These are phyloP conservation scores for Heterobasidion parviporum DNA, from an alignment of 1,284 basidiomycete genomes.

Conservation along the genomic window DNA sequence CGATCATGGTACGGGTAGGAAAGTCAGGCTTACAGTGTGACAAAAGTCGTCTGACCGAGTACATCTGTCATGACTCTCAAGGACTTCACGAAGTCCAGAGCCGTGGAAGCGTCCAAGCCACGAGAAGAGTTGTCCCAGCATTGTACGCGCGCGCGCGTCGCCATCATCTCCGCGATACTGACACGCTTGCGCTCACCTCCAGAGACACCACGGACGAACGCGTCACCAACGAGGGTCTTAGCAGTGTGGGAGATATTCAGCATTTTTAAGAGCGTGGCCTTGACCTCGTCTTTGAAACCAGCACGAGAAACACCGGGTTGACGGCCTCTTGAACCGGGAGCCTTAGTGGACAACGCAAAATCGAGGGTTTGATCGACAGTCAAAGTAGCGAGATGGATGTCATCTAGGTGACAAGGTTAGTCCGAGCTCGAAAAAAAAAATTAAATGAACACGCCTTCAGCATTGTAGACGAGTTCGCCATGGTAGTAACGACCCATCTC, in stretches of 20 bases:
- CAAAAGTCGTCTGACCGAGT: constrained; percentile 71
- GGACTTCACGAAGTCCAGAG: constrained; percentile 70
- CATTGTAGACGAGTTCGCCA: constrained; percentile 84
- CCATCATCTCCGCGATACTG: constrained; percentile 83
- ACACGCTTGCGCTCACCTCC: constrained; percentile 87
- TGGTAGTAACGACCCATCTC: constrained; percentile 65
- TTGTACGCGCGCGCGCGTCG: constrained; percentile 67
- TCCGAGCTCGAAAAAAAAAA: background rate
- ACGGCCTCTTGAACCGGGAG: constrained; percentile 70
- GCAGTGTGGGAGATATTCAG: constrained; percentile 74
- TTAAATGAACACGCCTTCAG: constrained; percentile 42
- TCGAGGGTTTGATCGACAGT: constrained; percentile 67
- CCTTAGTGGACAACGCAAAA: constrained; percentile 62
- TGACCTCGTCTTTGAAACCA: constrained; percentile 50
- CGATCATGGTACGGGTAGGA: constrained; percentile 5
- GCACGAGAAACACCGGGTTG: constrained; percentile 54
- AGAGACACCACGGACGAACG: constrained; percentile 78
- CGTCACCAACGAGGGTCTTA: constrained; percentile 78
- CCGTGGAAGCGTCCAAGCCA: constrained; percentile 82
- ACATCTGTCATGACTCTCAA: constrained; percentile 77
- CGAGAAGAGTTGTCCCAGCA: constrained; percentile 83
- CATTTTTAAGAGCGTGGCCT: constrained; percentile 62
- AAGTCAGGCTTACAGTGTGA: constrained; percentile 54
- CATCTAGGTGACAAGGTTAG: constrained; percentile 33
- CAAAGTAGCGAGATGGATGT: constrained; percentile 70